These are phyloP conservation scores for Coemansia umbellata DNA, from an alignment of 192 early-diverging fungal species.

Conservation along the genomic window DNA sequence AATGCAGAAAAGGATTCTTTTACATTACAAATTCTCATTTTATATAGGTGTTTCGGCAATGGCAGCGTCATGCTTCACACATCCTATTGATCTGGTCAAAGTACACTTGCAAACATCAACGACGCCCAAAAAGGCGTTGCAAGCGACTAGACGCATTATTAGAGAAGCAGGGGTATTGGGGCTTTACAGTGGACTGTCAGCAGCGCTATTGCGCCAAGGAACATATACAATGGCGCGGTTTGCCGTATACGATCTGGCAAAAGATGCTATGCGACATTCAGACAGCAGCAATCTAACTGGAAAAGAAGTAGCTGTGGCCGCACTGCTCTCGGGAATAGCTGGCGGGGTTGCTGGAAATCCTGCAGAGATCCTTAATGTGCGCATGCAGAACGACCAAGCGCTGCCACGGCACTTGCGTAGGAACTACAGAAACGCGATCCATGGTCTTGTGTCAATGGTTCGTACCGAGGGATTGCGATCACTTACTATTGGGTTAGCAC, in stretches of 20 bases:
- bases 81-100: slow-evolving; percentile 85
- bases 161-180: slow-evolving; percentile 73
- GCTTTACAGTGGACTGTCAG: slow-evolving; percentile 75
- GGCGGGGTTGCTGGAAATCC: slow-evolving; percentile 73
- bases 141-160: slow-evolving; percentile 61
- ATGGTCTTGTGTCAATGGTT: slow-evolving; percentile 67
- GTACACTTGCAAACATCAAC: slow-evolving; percentile 82
- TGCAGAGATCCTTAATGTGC: slow-evolving; percentile 75
- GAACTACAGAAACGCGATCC: slow-evolving; percentile 67
- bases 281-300: slow-evolving; percentile 10
- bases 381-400: slow-evolving; percentile 80
- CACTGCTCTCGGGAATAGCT: slow-evolving; percentile 40
- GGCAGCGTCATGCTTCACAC: slow-evolving; percentile 58
- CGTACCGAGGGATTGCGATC: slow-evolving; percentile 67
- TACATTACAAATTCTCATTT: not conserved
- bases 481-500: slow-evolving; percentile 83
- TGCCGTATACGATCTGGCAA: slow-evolving; percentile 63
- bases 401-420: slow-evolving; percentile 57
- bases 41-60: slow-evolving; percentile 44
- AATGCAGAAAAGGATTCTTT: too few relatives aligned
- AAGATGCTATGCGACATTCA: slow-evolving; percentile 11
- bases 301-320: slow-evolving; percentile 9
- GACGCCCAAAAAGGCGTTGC: slow-evolving; percentile 41
- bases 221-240: slow-evolving; percentile 81
- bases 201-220: slow-evolving; percentile 67